Base-by-base conservation (phyloP, 164 flowering plant genomes). In the Pachysandra terminalis region DNA sequence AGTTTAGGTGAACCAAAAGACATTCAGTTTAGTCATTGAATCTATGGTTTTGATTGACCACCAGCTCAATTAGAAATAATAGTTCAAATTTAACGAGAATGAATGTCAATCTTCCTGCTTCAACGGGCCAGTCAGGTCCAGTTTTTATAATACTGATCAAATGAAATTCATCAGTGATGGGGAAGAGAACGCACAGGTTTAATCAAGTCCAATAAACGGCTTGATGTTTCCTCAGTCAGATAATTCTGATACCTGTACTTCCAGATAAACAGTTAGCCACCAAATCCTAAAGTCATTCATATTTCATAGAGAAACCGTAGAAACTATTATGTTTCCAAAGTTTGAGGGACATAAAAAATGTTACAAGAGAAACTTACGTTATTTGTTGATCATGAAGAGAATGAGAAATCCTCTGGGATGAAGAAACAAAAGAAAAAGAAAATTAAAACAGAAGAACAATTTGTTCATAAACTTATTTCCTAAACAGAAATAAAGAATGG, bases 211-310 rank as follows among this genome's bases (percentile, higher is more conserved):
- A 94, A 81, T 63, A 91, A 73, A 25, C 48, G 63, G 40, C 69
- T 72, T 59, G 98, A 82, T 57, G 90, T 74, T 74, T 90, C 85
- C 71, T 88, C 81, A 23, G 87, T 79, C 57, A 91, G 65, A 77
- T 91, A 94, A 79, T 94, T 90, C 79, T 94, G 98, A 75, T 91
- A 94, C 75, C 98, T 93, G 82, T 49, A 77, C 57, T 23, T 40
- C 68, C 5, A 66, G n/a, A 63, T 19, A 37, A 61, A 2, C 19
- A 45, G 63, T 54, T 59, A 59, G 62, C 27, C 35, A 24, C 35
- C 19, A 69, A 22, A n/a, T 25, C 21, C 17, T 32, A 32, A 23
- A 32, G 7, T 56, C 9, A 37, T 22, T 49, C 13, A 19, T 6
- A 56, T 26, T 22, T 49, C 13, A 19, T 6, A 56, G 63, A 10